Conservation (phyloP, 164 flowering plant genomes). For the Platanus orientalis region DNA sequence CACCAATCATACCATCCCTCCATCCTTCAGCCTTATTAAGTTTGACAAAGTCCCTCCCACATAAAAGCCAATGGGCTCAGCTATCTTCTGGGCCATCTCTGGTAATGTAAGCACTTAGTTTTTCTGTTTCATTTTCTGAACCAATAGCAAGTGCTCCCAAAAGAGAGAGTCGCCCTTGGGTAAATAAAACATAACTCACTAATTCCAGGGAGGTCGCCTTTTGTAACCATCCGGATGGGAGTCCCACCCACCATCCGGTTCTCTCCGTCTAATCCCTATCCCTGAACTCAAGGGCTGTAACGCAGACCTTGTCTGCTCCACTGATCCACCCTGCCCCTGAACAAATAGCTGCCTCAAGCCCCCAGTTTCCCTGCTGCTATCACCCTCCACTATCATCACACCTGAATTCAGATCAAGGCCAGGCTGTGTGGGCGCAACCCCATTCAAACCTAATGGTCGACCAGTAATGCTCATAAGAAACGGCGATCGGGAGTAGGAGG, state of each 20-base stretch:
- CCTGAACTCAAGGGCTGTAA: conserved; percentile 44
- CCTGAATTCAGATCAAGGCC: conserved; percentile 61
- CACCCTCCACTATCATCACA: conserved; percentile 30
- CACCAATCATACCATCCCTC: no score
- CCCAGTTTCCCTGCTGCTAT: conserved; percentile 23
- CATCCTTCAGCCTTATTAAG: conserved; percentile 42
- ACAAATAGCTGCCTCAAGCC: conserved; percentile 30
- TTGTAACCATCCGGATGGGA: conserved; percentile 33
- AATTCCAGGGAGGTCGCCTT: conserved; percentile 60
- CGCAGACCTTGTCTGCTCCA: conserved; percentile 38
- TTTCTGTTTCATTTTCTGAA: not conserved
- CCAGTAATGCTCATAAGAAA: conserved; percentile 43
- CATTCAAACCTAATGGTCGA: conserved; percentile 30
- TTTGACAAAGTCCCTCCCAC: conserved; percentile 22
- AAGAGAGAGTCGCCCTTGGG: not conserved
- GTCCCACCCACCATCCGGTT: conserved; percentile 78
- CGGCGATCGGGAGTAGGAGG: conserved; percentile 41
- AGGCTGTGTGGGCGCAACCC: conserved; percentile 35
- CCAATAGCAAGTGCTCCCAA: not conserved
- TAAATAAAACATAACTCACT: conserved; percentile 3
- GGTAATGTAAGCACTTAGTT: not conserved
- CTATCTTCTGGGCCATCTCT: conserved; percentile 9
- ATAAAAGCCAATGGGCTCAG: conserved; percentile 25
- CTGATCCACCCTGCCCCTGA: conserved; percentile 34
- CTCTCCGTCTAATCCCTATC: conserved; percentile 58